A percentile compares a stretch with the other conserved stretches of the same genome.
Evolutionary conservation across 2,329 filamentous ascomycete genomes (phyloP).

Genomic region (Alternaria sp.): DNA sequence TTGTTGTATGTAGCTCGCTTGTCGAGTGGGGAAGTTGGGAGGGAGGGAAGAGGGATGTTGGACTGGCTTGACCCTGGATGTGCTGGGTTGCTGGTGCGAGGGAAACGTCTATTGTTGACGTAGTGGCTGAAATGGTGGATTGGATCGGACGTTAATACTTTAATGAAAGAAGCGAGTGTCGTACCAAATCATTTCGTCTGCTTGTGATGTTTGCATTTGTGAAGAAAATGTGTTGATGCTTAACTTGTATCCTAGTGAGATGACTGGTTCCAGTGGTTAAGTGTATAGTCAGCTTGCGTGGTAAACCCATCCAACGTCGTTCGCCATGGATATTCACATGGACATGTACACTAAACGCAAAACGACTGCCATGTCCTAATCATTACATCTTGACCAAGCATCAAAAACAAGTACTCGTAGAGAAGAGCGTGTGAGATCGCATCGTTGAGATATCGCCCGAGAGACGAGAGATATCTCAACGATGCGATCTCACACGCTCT

Average conservation of each 20-base stretch:
- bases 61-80: neutral
- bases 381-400: neutral
- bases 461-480: neutral
- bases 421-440: no score
- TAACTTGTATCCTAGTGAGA: neutral
- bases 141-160: conserved; percentile 11
- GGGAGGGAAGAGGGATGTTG: neutral
- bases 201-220: neutral
- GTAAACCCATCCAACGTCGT: neutral
- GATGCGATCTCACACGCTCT: neutral
- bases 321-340: neutral
- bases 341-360: neutral
- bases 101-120: conserved; percentile 3
- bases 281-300: neutral
- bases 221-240: neutral
- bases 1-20: neutral
- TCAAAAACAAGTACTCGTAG: neutral
- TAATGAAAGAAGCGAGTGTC: conserved; percentile 13
- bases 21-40: neutral
- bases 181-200: neutral
- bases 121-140: neutral
- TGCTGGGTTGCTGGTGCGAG: neutral
- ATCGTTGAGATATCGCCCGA: neutral
- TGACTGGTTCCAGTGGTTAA: neutral
- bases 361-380: neutral